Evolutionary conservation across 768 basidiomycete genomes (phyloP).

Genomic region (Trametes cinnabarina): DNA sequence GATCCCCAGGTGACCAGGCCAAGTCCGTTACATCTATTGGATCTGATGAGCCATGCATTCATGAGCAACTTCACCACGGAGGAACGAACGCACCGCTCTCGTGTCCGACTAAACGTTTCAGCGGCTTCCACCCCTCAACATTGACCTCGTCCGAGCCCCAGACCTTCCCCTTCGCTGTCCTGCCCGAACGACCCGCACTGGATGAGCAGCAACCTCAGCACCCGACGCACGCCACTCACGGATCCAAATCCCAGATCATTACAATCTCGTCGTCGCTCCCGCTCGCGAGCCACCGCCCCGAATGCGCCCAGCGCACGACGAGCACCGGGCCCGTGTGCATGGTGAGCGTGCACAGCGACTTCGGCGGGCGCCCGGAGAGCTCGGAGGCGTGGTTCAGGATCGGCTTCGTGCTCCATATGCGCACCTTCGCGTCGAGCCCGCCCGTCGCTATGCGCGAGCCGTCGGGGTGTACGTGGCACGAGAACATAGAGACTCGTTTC

Average conservation of each 20-base stretch:
- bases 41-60: neutral
- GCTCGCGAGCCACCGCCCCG: conserved; percentile 90
- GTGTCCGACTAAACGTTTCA: conserved; percentile 90
- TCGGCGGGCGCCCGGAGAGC: conserved; percentile 69
- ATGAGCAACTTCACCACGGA: neutral
- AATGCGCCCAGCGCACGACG: conserved; percentile 90
- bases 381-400: conserved; percentile 78
- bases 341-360: conserved; percentile 84
- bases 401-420: conserved; percentile 96
- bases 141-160: conserved; percentile 97
- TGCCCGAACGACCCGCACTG: conserved; percentile 31
- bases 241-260: conserved; percentile 97
- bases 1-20: conserved; percentile 92
- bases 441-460: conserved; percentile 97
- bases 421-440: conserved; percentile 91
- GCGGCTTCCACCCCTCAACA: conserved; percentile 94
- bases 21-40: conserved; percentile 86
- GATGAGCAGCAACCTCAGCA: conserved; percentile 2
- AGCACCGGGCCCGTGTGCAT: conserved; percentile 95
- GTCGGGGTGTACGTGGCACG: conserved; percentile 92
- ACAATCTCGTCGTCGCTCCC: conserved; percentile 95
- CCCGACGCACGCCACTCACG: conserved; percentile 53
- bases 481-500: conserved; percentile 85
- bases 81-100: conserved; percentile 69
- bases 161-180: conserved; percentile 78